Conservation (phyloP, 768 basidiomycete species). For the Tricholoma sp. region DNA sequence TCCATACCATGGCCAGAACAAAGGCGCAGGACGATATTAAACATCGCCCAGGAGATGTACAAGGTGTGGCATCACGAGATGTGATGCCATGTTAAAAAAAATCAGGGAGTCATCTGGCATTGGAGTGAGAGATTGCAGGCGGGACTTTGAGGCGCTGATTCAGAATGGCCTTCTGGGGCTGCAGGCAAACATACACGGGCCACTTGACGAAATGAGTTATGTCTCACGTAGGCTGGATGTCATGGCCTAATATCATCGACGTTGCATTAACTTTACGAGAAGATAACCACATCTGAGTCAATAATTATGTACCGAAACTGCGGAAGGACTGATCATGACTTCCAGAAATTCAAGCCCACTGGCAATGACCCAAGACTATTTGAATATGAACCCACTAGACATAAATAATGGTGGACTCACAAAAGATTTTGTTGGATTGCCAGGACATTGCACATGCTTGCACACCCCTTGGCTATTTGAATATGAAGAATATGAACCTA, state of each 20-base stretch:
- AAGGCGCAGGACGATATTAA: background rate
- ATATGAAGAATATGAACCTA: no score
- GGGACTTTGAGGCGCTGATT: no score
- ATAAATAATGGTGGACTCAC: background rate
- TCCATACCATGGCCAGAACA: background rate
- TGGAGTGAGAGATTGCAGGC: slow-evolving; percentile 84
- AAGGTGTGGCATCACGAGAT: background rate
- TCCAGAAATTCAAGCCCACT: background rate
- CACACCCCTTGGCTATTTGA: no score
- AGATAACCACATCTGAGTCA: background rate
- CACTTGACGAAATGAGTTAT: slow-evolving; percentile 98
- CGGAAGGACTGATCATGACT: no score
- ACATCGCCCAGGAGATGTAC: background rate
- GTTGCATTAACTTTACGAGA: background rate
- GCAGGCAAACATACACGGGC: slow-evolving; percentile 97
- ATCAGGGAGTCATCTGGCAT: background rate
- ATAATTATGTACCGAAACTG: no score
- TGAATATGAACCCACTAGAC: background rate
- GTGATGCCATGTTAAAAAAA: background rate
- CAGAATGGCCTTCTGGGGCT: no score
- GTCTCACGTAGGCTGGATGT: no score
- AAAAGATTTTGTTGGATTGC: background rate
- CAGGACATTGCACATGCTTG: no score
- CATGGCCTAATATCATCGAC: slow-evolving; percentile 60
- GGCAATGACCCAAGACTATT: background rate